Conservation (phyloP, 2,329 filamentous ascomycete genomes). For the Zasmidium angulare region DNA sequence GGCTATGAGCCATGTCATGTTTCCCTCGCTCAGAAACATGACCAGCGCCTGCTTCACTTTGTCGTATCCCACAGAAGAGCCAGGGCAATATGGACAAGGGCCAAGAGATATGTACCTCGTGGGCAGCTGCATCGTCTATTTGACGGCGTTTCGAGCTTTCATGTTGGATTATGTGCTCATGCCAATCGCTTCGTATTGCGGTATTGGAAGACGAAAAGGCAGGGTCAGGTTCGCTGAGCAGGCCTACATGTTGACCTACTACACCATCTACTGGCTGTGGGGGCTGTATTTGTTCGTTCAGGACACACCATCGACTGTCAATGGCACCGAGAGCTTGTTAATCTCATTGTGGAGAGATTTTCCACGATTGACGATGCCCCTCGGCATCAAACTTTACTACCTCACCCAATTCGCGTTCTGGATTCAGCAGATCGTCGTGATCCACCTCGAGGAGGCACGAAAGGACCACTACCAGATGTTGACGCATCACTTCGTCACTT, state of each 20-base stretch:
- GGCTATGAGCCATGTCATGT: slow-evolving; percentile 75
- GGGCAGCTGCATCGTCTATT: slow-evolving; percentile 73
- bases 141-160: slow-evolving; percentile 81
- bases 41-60: slow-evolving; percentile 88
- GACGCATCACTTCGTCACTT: slow-evolving; percentile 88
- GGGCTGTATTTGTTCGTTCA: slow-evolving; percentile 64
- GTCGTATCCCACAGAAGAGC: slow-evolving; percentile 61
- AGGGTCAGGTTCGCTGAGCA: slow-evolving; percentile 85
- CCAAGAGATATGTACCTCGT: slow-evolving; percentile 78
- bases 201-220: slow-evolving; percentile 75
- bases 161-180: slow-evolving; percentile 84
- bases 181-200: slow-evolving; percentile 70
- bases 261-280: slow-evolving; percentile 74
- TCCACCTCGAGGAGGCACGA: slow-evolving; percentile 89
- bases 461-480: slow-evolving; percentile 98
- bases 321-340: slow-evolving; percentile 25
- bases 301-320: slow-evolving; percentile 28
- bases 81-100: slow-evolving; percentile 70
- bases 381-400: slow-evolving; percentile 83
- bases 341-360: slow-evolving; percentile 73
- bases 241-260: slow-evolving; percentile 86
- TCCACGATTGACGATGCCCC: slow-evolving; percentile 73
- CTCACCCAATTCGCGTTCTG: slow-evolving; percentile 89
- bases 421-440: slow-evolving; percentile 89
- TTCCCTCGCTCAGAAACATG: slow-evolving; percentile 74